A percentile compares a stretch with the other conserved stretches of the same genome.
These are phyloP conservation scores for Mucuna pruriens DNA, from an alignment of 306 rosid genomes.

Conservation along the genomic window DNA sequence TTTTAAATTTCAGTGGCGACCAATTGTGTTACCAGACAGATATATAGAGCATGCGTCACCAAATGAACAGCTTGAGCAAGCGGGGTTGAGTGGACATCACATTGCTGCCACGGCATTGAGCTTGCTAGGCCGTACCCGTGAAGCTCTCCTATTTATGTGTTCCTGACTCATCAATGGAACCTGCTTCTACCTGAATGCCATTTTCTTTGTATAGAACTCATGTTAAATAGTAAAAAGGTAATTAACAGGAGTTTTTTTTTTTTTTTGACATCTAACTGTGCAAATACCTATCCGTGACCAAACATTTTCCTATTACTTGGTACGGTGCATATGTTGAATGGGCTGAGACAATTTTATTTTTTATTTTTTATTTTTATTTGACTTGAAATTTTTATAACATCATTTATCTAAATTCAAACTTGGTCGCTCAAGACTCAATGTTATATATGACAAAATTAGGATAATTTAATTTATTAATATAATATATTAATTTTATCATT, in stretches of 20 bases:
- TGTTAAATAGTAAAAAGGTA: conserved; percentile 27
- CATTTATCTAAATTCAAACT: too few relatives aligned
- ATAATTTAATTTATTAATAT: too few relatives aligned
- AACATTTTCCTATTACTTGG: too few relatives aligned
- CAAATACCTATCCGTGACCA: neutral
- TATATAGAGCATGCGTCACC: conserved; percentile 89
- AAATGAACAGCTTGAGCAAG: conserved; percentile 74
- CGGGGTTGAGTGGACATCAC: conserved; percentile 86
- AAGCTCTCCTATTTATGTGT: conserved; percentile 81
- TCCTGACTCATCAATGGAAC: too few relatives aligned
- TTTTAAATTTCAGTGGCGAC: conserved; percentile 73
- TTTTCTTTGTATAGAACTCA: conserved; percentile 35
- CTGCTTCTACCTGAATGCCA: too few relatives aligned
- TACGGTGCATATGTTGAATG: too few relatives aligned
- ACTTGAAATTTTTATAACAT: too few relatives aligned
- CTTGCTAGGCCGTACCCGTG: conserved; percentile 88
- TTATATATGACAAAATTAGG: too few relatives aligned
- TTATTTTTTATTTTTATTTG: too few relatives aligned
- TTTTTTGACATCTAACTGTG: neutral
- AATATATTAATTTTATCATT: too few relatives aligned
- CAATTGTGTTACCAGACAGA: conserved; percentile 79
- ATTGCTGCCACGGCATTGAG: conserved; percentile 87
- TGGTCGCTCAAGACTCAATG: too few relatives aligned
- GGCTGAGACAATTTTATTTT: too few relatives aligned
- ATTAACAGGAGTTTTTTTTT: neutral